Conservation (phyloP, 192 early-diverging fungal genomes). For the Backusella westeae region DNA sequence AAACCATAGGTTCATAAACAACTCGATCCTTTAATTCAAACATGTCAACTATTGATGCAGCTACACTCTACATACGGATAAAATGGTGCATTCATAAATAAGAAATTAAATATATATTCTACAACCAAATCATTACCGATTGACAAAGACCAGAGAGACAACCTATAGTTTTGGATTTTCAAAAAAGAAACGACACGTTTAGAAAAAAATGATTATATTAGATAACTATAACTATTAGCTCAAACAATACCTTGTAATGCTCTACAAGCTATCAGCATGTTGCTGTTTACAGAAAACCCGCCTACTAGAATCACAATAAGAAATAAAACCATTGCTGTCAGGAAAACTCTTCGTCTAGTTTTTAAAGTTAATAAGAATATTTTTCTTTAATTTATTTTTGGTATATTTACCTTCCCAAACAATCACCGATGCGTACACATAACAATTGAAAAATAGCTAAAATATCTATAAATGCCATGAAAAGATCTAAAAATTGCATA, state of each 20-base stretch:
- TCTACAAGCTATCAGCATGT: background rate
- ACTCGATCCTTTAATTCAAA: conserved; percentile 5
- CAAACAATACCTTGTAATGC: background rate
- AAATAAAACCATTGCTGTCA: background rate
- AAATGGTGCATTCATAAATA: background rate
- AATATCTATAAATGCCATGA: background rate
- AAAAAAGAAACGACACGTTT: too few relatives aligned
- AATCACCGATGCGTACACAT: background rate
- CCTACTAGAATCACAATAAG: background rate
- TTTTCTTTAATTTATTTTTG: background rate
- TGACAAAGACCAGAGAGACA: background rate
- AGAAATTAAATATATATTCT: background rate
- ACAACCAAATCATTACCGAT: background rate
- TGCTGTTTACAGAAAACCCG: background rate
- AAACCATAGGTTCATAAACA: background rate
- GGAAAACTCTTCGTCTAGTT: background rate
- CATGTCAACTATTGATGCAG: background rate
- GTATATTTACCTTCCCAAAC: background rate
- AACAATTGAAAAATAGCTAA: background rate
- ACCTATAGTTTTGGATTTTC: background rate
- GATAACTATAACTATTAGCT: background rate
- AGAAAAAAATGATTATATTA: background rate
- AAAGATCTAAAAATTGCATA: background rate
- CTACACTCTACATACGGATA: background rate
- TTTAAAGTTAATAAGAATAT: background rate